Percentiles rank a stretch among this genome's conserved stretches.
Conservation (phyloP, 2,329 filamentous ascomycete genomes). For the Tothia fuscella region DNA sequence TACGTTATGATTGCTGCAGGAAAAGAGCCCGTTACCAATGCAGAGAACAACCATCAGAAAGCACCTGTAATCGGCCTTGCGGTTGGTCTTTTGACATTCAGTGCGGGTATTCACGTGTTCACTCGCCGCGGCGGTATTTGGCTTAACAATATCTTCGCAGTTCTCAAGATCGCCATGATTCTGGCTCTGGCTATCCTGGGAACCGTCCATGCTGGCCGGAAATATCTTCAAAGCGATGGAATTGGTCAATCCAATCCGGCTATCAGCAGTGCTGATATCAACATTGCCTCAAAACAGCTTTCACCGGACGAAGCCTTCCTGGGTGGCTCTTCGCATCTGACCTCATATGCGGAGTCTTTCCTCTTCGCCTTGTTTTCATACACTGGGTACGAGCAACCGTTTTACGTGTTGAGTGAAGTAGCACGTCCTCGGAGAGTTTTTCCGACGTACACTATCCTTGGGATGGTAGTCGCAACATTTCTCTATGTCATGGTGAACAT, state of each 20-base stretch:
- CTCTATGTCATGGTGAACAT: conserved; percentile 20
- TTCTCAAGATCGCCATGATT: conserved; percentile 35
- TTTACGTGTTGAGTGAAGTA: conserved; percentile 24
- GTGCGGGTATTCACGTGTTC: conserved; percentile 13
- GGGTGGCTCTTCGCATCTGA: background rate
- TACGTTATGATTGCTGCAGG: conserved; percentile 25
- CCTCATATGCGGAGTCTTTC: background rate
- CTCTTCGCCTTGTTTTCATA: background rate
- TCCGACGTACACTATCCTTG: conserved; percentile 23
- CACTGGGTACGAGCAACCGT: conserved; percentile 5
- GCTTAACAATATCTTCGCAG: conserved; percentile 14
- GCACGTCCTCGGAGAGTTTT: conserved; percentile 27
- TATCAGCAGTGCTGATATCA: background rate
- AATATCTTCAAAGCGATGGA: background rate
- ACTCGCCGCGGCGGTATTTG: conserved; percentile 16
- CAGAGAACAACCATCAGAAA: conserved; percentile 16
- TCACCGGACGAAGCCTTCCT: background rate
- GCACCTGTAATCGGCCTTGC: conserved; percentile 36
- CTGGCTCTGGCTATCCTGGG: conserved; percentile 34
- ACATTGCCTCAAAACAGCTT: too few relatives aligned
- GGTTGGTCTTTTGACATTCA: conserved; percentile 31
- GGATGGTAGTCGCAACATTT: conserved; percentile 19
- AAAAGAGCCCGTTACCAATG: conserved; percentile 10
- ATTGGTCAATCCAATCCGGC: background rate
- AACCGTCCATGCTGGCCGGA: conserved; percentile 17